Evolutionary conservation across 352 stramenopile species (phyloP).

Genomic region (Pythium coloratum): DNA sequence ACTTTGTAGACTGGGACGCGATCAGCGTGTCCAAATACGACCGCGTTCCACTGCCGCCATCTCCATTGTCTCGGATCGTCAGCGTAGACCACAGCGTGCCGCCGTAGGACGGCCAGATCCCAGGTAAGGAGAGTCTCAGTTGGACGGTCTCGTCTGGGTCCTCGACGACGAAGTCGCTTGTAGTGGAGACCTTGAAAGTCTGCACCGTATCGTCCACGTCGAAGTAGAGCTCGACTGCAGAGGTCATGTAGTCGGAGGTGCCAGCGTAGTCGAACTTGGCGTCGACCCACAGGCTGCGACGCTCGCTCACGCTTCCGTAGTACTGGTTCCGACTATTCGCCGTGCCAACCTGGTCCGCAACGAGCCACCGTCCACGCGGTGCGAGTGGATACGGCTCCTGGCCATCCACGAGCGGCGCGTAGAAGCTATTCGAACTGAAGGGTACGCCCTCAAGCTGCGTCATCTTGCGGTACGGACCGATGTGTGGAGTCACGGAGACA

Average conservation of each 20-base stretch:
- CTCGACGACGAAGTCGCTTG: constrained; percentile 89
- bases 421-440: constrained; percentile 46
- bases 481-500: constrained; percentile 37
- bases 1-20: constrained; percentile 22
- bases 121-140: constrained; percentile 89
- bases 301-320: constrained; percentile 83
- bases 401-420: constrained; percentile 48
- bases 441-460: constrained; percentile 58
- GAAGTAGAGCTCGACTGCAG: constrained; percentile 66
- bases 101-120: constrained; percentile 90
- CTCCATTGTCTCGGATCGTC: constrained; percentile 91
- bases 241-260: constrained; percentile 85
- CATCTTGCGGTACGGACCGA: constrained; percentile 66
- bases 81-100: constrained; percentile 87
- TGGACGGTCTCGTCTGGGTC: constrained; percentile 90
- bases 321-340: constrained; percentile 88
- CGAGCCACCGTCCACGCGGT: constrained; percentile 54
- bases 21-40: constrained; percentile 65
- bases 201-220: constrained; percentile 43
- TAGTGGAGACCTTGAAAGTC: constrained; percentile 85
- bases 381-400: constrained; percentile 83
- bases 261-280: constrained; percentile 89
- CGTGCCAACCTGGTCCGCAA: constrained; percentile 68
- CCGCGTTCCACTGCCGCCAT: constrained; percentile 81
- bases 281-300: constrained; percentile 75